These are phyloP conservation scores for Meira miltonrushii DNA, from an alignment of 1,284 basidiomycete species.

Conservation along the genomic window DNA sequence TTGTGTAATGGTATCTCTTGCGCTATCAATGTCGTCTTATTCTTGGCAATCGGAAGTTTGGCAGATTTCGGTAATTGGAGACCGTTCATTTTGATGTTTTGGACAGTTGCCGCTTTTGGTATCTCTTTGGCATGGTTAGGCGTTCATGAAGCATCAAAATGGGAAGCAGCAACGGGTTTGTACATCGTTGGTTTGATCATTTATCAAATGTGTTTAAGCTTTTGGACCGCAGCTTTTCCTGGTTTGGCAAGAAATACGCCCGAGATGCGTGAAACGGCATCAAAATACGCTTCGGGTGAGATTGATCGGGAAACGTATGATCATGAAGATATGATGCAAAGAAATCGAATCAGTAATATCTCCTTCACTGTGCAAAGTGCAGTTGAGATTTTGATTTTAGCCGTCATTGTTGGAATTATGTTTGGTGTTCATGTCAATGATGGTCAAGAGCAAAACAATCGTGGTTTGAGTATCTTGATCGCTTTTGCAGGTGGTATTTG, in stretches of 20 bases:
- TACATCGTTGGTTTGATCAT: constrained; percentile 77
- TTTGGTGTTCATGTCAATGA: constrained; percentile 59
- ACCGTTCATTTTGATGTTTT: constrained; percentile 28
- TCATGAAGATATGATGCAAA: constrained; percentile 69
- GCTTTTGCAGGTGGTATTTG: constrained; percentile 54
- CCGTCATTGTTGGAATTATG: constrained; percentile 71
- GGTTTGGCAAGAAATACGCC: constrained; percentile 72
- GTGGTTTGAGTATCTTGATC: constrained; percentile 54
- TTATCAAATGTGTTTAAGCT: constrained; percentile 73
- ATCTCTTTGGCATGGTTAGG: constrained; percentile 22
- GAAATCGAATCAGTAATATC: constrained; percentile 77
- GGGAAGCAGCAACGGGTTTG: constrained; percentile 69
- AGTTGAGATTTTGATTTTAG: constrained; percentile 68
- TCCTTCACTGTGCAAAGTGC: constrained; percentile 72
- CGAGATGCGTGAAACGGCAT: constrained; percentile 59
- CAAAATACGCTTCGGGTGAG: neutral
- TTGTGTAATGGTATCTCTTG: neutral
- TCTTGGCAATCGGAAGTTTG: constrained; percentile 73
- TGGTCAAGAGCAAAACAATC: constrained; percentile 54
- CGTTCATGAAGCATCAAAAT: constrained; percentile 61
- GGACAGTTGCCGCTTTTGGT: constrained; percentile 23
- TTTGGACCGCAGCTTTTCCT: constrained; percentile 76
- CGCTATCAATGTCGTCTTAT: constrained; percentile 55
- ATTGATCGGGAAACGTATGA: constrained; percentile 63
- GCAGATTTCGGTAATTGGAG: constrained; percentile 23